These are phyloP conservation scores for Takakia lepidozioides DNA, from an alignment of 225 moss, liverwort and hornwort species.

Conservation along the genomic window DNA sequence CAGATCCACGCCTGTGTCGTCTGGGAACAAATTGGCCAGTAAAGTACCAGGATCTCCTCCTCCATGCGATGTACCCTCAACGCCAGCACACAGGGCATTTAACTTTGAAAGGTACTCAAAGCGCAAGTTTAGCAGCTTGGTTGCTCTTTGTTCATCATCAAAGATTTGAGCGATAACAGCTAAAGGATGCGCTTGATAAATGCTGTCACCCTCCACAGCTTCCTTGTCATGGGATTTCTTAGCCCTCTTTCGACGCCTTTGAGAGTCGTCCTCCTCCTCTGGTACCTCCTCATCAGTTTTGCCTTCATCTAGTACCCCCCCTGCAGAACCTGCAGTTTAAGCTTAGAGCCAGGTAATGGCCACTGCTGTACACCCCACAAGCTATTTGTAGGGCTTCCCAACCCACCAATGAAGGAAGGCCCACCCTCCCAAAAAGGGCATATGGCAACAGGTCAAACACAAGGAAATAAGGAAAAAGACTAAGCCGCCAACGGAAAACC, in stretches of 20 bases:
- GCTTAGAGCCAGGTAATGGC: too few species aligned
- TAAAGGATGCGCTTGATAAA: conserved; percentile 79
- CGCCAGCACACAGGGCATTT: conserved; percentile 74
- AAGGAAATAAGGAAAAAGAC: too few species aligned
- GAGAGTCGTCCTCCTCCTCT: conserved; percentile 85
- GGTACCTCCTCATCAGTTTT: conserved; percentile 62
- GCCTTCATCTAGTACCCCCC: conserved; percentile 42
- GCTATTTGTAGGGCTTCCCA: too few species aligned
- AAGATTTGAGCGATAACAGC: conserved; percentile 60
- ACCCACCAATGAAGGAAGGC: too few species aligned
- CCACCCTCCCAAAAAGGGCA: too few species aligned
- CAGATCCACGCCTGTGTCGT: conserved; percentile 81
- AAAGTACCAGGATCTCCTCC: conserved; percentile 52
- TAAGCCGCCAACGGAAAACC: too few species aligned
- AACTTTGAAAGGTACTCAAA: conserved; percentile 73
- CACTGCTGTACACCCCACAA: too few species aligned
- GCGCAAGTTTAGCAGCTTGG: conserved; percentile 72
- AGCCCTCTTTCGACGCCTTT: conserved; percentile 74
- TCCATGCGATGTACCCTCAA: conserved; percentile 51
- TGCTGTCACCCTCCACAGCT: conserved; percentile 43
- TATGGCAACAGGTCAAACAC: background rate
- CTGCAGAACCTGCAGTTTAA: conserved; percentile 46
- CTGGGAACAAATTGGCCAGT: conserved; percentile 75
- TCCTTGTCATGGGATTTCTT: conserved; percentile 93
- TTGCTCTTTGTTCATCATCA: conserved; percentile 68